Conservation (phyloP, 2,329 filamentous ascomycete genomes). For the Pseudonectria foliicola region DNA sequence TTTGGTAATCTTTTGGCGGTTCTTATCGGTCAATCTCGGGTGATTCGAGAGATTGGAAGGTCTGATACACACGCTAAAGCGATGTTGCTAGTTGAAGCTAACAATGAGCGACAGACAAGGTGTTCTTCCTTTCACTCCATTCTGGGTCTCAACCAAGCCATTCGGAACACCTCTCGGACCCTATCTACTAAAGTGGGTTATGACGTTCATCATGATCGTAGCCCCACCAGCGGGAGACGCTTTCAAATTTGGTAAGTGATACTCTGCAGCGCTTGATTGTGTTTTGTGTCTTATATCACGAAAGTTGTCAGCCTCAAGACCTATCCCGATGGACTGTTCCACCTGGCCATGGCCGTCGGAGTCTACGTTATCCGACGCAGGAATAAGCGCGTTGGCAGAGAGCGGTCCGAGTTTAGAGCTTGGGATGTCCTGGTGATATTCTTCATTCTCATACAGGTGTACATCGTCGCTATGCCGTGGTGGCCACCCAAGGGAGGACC, state of each 20-base stretch:
- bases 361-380: conserved; percentile 50
- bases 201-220: conserved; percentile 54
- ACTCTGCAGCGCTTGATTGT: background rate
- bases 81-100: background rate
- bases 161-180: conserved; percentile 58
- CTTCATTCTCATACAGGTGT: conserved; percentile 52
- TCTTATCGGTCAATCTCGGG: conserved; percentile 45
- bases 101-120: conserved; percentile 40
- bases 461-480: conserved; percentile 64
- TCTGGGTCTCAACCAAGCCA: conserved; percentile 57
- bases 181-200: conserved; percentile 48
- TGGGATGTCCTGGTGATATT: conserved; percentile 55
- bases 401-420: conserved; percentile 44
- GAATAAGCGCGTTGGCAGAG: conserved; percentile 43
- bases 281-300: conserved; percentile 18
- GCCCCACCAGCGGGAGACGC: conserved; percentile 56
- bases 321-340: conserved; percentile 54
- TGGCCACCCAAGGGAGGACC: conserved; percentile 56
- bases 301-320: conserved; percentile 51
- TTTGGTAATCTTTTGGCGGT: conserved; percentile 54
- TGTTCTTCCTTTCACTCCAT: conserved; percentile 50
- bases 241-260: conserved; percentile 50
- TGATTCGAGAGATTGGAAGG: conserved; percentile 54
- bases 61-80: conserved; percentile 12
- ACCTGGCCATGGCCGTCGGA: conserved; percentile 48